phyloP scores from a whole-genome alignment of 768 basidiomycete genomes.

The Podaxis rugospora region DNA sequence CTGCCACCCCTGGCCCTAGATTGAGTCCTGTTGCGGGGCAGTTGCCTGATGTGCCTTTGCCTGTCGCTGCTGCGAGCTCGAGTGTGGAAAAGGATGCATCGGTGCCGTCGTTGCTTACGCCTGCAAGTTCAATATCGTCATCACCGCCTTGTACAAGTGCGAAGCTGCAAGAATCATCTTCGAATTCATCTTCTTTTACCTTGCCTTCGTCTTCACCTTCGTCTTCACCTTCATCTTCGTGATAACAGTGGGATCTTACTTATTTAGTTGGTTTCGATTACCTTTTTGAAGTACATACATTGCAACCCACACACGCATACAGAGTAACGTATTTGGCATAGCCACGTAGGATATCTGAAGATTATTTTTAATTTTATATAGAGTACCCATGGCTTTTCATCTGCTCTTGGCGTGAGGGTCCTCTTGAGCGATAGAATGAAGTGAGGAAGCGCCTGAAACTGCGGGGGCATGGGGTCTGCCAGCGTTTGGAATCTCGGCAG shows the following conservation, averaged over 20 bases:
- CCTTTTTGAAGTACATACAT: neutral
- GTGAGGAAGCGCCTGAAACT: too few species aligned
- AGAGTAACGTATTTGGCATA: neutral
- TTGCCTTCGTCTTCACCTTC: neutral
- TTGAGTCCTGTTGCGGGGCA: conserved; percentile 1
- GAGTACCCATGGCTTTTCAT: neutral
- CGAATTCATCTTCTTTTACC: neutral
- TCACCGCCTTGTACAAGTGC: neutral
- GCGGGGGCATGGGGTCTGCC: too few species aligned
- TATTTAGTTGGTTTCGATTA: neutral
- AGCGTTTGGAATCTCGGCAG: too few species aligned
- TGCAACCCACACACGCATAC: neutral
- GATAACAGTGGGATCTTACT: neutral
- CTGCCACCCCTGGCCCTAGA: conserved; percentile 49
- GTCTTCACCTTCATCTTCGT: neutral
- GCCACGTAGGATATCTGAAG: neutral
- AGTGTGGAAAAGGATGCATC: neutral
- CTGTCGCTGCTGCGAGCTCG: neutral
- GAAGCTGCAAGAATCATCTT: neutral
- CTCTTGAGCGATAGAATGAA: too few species aligned
- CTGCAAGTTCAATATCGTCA: neutral
- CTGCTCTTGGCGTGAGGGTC: neutral
- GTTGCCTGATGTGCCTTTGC: neutral
- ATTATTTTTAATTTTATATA: neutral
- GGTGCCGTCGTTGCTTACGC: neutral